Evolutionary conservation across 441 rosid species (phyloP), one percentile per base, ranked within the genome.

Genomic region (Syzygium syzygioides): DNA sequence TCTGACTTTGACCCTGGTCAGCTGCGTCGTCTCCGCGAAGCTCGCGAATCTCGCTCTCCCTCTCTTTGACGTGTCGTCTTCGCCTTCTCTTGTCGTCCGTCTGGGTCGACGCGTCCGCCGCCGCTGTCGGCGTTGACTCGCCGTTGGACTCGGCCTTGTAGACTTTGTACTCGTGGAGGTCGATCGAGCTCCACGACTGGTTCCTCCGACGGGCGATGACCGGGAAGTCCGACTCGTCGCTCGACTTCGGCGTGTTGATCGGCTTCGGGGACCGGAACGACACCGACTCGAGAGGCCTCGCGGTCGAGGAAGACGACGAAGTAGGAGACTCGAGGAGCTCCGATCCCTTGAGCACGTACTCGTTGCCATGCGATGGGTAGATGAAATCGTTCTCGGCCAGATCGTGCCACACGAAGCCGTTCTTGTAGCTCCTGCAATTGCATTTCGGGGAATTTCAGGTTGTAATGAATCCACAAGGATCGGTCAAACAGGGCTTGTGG

Each of bases 371-470:
- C 20, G 96, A 95, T 1, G 99, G 99, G 87, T 92, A 91, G 88
- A 97, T 94, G 91, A 95, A 93, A 88, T 96, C 99, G 62, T 92
- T 90, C 54, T 96, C 98, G 0, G 96, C 87, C 66, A 97, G 93
- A 88, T 97, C 99, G 79, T 97, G 98, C 99, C 99, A 97, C 76
- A 97, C 99, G 85, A 95, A 97, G 62, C 99, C 98, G 79, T 94
- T 97, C 91, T 94, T 96, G 95, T 96, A 95, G 89, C 95, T 95
- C 96, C 99, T 97, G 95, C 59, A 32, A 37, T 34, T 85, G 41
- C 64, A 85, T 37, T 37, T 54, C 59, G 19, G 66, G 30, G 41
- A 20, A 26, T 54, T 9, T 55, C 87, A 85, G 13, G n/a, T 13
- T 1, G 13, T 59, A 3, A 34, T 23, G 59, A 32, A 9, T 13